Conservation (phyloP, 2,329 filamentous ascomycete genomes). For the Trichothecium roseum region DNA sequence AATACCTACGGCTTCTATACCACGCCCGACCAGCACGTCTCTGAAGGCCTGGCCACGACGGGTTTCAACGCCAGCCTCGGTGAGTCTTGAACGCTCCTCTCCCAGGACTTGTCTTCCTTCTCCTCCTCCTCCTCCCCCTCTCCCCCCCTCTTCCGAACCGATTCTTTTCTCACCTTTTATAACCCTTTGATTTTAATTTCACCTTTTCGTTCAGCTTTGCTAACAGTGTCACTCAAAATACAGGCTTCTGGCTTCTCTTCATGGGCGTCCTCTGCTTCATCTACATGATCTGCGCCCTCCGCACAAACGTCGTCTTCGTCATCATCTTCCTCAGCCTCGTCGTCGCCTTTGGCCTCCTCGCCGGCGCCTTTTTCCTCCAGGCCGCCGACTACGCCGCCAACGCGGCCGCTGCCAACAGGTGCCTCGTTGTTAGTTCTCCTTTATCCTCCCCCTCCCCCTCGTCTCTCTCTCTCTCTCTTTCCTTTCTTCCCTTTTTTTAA, state of each 20-base stretch:
- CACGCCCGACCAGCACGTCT: slow-evolving; percentile 18
- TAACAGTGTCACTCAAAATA: too few species aligned
- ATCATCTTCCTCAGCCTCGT: slow-evolving; percentile 57
- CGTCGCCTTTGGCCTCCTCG: slow-evolving; percentile 45
- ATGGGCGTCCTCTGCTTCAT: slow-evolving; percentile 59
- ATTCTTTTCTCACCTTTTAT: slow-evolving; percentile 4
- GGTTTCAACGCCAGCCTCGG: slow-evolving; percentile 47
- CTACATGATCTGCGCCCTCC: slow-evolving; percentile 58
- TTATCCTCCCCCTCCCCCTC: background rate
- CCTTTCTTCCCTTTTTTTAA: too few species aligned
- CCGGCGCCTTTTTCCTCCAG: slow-evolving; percentile 48
- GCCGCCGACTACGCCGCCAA: slow-evolving; percentile 24
- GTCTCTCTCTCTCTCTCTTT: background rate
- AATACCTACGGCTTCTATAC: slow-evolving; percentile 36
- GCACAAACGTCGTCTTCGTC: slow-evolving; percentile 63
- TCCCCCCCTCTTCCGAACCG: background rate
- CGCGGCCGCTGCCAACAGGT: slow-evolving; percentile 11
- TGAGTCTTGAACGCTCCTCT: too few species aligned
- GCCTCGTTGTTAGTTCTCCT: slow-evolving; percentile 13
- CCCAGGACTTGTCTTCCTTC: too few species aligned
- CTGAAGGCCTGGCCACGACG: slow-evolving; percentile 31
- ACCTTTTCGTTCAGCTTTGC: too few species aligned
- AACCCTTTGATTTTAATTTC: slow-evolving; percentile 7
- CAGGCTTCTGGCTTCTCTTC: slow-evolving; percentile 51
- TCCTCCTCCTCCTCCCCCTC: background rate